phyloP scores from a whole-genome alignment of 192 early-diverging fungal species.

The Cladochytrium replicatum region DNA sequence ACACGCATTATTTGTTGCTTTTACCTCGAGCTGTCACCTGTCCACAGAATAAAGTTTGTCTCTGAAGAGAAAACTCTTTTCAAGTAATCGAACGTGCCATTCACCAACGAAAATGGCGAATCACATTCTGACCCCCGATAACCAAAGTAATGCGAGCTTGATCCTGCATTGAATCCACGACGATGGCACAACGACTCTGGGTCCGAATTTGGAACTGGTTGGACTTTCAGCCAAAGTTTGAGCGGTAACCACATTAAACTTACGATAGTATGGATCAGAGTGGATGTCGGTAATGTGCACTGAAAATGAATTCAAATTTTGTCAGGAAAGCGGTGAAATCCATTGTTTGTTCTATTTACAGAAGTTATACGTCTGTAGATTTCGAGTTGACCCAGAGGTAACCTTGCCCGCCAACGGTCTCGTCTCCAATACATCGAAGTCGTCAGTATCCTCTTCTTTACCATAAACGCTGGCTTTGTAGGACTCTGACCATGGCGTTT shows the following conservation, averaged over 20 bases:
- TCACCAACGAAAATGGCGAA: conserved; percentile 16
- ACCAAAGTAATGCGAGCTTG: conserved; percentile 13
- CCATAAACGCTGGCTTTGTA: too few species aligned
- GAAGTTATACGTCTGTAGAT: too few species aligned
- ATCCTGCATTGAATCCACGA: neutral
- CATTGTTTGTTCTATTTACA: too few species aligned
- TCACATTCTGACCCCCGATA: conserved; percentile 21
- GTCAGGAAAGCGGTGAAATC: too few species aligned
- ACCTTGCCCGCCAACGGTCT: too few species aligned
- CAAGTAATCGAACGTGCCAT: conserved; percentile 10
- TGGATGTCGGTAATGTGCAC: conserved; percentile 27
- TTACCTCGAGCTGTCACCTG: conserved; percentile 27
- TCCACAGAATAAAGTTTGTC: conserved; percentile 32
- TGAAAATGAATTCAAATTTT: too few species aligned
- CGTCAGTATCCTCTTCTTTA: too few species aligned
- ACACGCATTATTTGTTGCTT: neutral
- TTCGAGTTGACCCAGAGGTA: too few species aligned
- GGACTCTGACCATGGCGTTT: too few species aligned
- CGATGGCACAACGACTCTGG: conserved; percentile 1
- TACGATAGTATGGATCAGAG: conserved; percentile 20
- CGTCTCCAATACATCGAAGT: too few species aligned
- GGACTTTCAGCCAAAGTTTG: neutral
- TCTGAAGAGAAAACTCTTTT: conserved; percentile 5
- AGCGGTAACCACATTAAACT: neutral
- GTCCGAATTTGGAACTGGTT: conserved; percentile 2